Percentiles rank a stretch among this genome's conserved stretches.
Evolutionary conservation across 1,284 basidiomycete species (phyloP).

Genomic region (Volvariella volvacea): DNA sequence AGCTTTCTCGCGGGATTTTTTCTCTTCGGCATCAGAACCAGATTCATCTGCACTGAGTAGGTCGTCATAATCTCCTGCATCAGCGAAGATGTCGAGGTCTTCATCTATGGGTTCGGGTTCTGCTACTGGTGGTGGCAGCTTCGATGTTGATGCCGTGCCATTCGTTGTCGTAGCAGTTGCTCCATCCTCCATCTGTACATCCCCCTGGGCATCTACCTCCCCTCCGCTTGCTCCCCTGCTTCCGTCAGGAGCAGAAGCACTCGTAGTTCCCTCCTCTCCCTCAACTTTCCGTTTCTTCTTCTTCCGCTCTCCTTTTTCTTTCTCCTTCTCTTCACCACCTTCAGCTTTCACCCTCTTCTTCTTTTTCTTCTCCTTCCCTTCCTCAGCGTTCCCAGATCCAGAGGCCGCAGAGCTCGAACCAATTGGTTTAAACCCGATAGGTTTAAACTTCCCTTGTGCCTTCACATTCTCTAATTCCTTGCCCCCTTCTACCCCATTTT

Average conservation of each 20-base stretch:
- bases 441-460: slow-evolving; percentile 67
- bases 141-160: slow-evolving; percentile 7
- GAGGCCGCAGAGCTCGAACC: slow-evolving; percentile 15
- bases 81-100: slow-evolving; percentile 80
- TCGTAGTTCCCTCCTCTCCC: slow-evolving; percentile 9
- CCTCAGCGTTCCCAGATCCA: slow-evolving; percentile 26
- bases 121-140: slow-evolving; percentile 12
- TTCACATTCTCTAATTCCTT: slow-evolving; percentile 43
- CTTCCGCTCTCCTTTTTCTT: slow-evolving; percentile 20
- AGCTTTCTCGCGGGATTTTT: slow-evolving; percentile 5
- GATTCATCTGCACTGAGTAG: slow-evolving; percentile 54
- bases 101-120: slow-evolving; percentile 36
- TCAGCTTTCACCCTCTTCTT: slow-evolving; percentile 39
- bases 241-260: slow-evolving; percentile 5
- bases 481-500: slow-evolving; percentile 20
- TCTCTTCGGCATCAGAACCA: slow-evolving; percentile 26
- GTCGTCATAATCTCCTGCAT: slow-evolving; percentile 78
- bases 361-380: slow-evolving; percentile 56
- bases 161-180: slow-evolving; percentile 13
- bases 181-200: slow-evolving; percentile 4
- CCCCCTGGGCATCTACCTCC: no score
- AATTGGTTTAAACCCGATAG: slow-evolving; percentile 71
- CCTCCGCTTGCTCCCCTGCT: no score
- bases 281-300: slow-evolving; percentile 44
- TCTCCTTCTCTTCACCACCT: slow-evolving; percentile 30